These are phyloP conservation scores for Rutstroemia sp. DNA, from an alignment of 2,329 filamentous ascomycete species.

Conservation along the genomic window DNA sequence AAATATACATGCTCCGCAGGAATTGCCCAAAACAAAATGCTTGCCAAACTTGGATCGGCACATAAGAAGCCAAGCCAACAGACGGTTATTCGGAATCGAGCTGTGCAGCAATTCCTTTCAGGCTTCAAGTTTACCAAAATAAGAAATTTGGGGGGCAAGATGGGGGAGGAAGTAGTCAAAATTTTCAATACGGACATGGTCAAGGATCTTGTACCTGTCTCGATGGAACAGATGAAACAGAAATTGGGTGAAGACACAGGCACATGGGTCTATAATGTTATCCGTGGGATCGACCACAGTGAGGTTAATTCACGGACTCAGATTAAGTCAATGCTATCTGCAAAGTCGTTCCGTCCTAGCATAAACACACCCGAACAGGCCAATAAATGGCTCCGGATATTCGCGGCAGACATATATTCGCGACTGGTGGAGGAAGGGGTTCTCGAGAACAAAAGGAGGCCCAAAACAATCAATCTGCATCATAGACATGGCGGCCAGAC, in stretches of 20 bases:
- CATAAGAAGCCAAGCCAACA: conserved; percentile 93
- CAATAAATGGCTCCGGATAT: conserved; percentile 80
- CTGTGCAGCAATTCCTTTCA: conserved; percentile 69
- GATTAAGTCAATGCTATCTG: conserved; percentile 95
- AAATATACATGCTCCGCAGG: conserved; percentile 91
- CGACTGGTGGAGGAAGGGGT: conserved; percentile 87
- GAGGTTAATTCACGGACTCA: conserved; percentile 88
- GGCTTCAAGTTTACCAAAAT: conserved; percentile 94
- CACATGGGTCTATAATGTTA: conserved; percentile 74
- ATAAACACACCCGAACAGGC: conserved; percentile 76
- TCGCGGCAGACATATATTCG: conserved; percentile 83
- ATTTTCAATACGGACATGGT: conserved; percentile 76
- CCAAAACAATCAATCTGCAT: conserved; percentile 79
- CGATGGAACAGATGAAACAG: conserved; percentile 68
- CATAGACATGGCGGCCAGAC: conserved; percentile 68
- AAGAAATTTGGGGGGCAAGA: conserved; percentile 86
- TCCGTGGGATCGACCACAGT: conserved; percentile 78
- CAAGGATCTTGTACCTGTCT: conserved; percentile 63
- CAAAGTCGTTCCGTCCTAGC: conserved; percentile 85
- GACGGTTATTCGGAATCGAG: conserved; percentile 85
- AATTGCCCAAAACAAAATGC: conserved; percentile 84
- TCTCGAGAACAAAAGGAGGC: conserved; percentile 76
- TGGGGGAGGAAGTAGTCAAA: conserved; percentile 80
- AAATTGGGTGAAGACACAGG: conserved; percentile 80
- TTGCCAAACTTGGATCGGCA: conserved; percentile 86